Conservation (phyloP, 2,329 filamentous ascomycete genomes). For the Penicillium sp. region DNA sequence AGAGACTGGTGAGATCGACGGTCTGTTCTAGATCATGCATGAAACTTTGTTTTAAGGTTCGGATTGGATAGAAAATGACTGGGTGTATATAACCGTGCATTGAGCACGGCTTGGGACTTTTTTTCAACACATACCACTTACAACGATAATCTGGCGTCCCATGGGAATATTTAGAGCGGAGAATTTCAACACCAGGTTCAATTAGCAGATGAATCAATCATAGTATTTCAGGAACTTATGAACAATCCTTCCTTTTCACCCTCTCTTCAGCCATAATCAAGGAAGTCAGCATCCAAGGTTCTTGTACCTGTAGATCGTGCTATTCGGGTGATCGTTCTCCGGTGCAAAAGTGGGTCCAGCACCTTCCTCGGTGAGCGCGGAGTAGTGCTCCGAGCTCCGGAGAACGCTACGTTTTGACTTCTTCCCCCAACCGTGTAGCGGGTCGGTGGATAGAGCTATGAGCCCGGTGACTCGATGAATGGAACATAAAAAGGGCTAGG, state of each 20-base stretch:
- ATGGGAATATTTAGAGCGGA: slow-evolving; percentile 14
- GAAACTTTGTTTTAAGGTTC: background rate
- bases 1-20: slow-evolving; percentile 82
- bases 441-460: slow-evolving; percentile 17
- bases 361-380: slow-evolving; percentile 20
- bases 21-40: slow-evolving; percentile 69
- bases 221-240: background rate
- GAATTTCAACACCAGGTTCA: slow-evolving; percentile 20
- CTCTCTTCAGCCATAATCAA: too few species aligned
- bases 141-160: slow-evolving; percentile 18
- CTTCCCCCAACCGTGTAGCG: slow-evolving; percentile 12
- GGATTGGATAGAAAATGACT: background rate
- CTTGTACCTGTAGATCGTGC: slow-evolving; percentile 10
- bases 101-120: background rate
- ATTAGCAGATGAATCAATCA: background rate
- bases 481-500: slow-evolving; percentile 1
- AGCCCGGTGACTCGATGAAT: slow-evolving; percentile 13
- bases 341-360: background rate
- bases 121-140: slow-evolving; percentile 27
- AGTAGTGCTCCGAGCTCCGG: slow-evolving; percentile 26
- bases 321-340: slow-evolving; percentile 19
- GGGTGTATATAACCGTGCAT: slow-evolving; percentile 19
- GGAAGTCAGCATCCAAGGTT: background rate
- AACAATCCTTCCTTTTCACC: background rate
- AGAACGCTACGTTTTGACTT: slow-evolving; percentile 3